Evolutionary conservation across 768 basidiomycete genomes (phyloP).

Genomic region (Agaricus subrufescens): DNA sequence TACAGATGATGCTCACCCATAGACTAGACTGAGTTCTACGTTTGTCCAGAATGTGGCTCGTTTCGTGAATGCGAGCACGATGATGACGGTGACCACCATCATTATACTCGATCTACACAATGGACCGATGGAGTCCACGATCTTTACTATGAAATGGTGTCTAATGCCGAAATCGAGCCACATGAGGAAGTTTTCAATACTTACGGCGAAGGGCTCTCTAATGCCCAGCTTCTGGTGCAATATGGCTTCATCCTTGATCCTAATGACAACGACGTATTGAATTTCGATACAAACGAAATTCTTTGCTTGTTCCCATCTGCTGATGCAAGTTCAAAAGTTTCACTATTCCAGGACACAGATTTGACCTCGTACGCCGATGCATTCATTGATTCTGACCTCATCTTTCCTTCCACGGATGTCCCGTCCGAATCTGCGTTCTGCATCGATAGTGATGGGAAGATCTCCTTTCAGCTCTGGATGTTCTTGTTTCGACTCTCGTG

Average conservation of each 20-base stretch:
- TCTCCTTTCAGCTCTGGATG: constrained; percentile 49
- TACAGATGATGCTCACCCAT: constrained; percentile 5
- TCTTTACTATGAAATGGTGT: constrained; percentile 63
- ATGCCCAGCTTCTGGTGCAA: constrained; percentile 59
- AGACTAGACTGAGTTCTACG: constrained; percentile 63
- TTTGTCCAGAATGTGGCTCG: constrained; percentile 70
- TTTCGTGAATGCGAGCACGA: constrained; percentile 67
- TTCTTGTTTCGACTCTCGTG: constrained; percentile 14
- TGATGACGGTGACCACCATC: constrained; percentile 20
- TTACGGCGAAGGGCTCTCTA: constrained; percentile 62
- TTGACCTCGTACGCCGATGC: background rate
- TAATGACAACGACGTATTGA: constrained; percentile 62
- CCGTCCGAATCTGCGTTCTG: constrained; percentile 20
- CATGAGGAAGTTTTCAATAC: constrained; percentile 69
- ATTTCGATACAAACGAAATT: constrained; percentile 33
- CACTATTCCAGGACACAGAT: background rate
- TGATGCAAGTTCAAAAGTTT: background rate
- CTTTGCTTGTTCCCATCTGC: constrained; percentile 10
- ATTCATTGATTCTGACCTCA: constrained; percentile 14
- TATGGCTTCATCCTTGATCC: constrained; percentile 76
- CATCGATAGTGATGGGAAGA: constrained; percentile 46
- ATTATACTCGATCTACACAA: background rate
- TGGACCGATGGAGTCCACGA: constrained; percentile 20
- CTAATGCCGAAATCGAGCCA: constrained; percentile 44
- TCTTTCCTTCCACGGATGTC: constrained; percentile 13